These are phyloP conservation scores for Pseudocercospora eumusae DNA, from an alignment of 2,329 filamentous ascomycete genomes.

Conservation along the genomic window DNA sequence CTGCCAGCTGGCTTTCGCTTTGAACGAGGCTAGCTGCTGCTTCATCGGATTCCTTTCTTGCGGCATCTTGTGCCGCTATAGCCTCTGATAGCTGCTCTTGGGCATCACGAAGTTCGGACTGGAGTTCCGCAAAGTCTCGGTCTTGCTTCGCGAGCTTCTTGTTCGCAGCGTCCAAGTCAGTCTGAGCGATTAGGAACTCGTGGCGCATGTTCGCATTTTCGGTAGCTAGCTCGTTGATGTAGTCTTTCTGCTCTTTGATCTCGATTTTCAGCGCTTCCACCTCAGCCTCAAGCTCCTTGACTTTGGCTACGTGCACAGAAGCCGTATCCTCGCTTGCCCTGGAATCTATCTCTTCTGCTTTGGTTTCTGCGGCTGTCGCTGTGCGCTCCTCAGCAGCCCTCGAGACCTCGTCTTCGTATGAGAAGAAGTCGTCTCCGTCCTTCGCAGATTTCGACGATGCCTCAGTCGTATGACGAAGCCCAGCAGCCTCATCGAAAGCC, in stretches of 20 bases:
- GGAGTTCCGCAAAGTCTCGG: slow-evolving; percentile 34
- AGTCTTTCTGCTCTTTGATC: slow-evolving; percentile 46
- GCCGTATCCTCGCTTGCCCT: slow-evolving; percentile 62
- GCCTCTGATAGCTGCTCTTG: slow-evolving; percentile 38
- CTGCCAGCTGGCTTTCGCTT: slow-evolving; percentile 51
- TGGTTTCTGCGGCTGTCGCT: slow-evolving; percentile 11
- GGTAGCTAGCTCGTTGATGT: slow-evolving; percentile 68
- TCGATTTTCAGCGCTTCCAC: slow-evolving; percentile 65
- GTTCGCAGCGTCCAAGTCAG: slow-evolving; percentile 19
- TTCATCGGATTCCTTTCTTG: slow-evolving; percentile 45
- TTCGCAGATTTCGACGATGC: slow-evolving; percentile 2
- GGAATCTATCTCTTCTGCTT: slow-evolving; percentile 54
- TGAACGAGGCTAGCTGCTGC: slow-evolving; percentile 39
- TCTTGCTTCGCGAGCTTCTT: slow-evolving; percentile 21
- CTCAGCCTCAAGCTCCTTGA: slow-evolving; percentile 61
- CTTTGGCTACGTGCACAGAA: slow-evolving; percentile 64
- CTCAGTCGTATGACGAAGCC: slow-evolving; percentile 47
- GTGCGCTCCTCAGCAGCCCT: slow-evolving; percentile 2
- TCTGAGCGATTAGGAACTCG: slow-evolving; percentile 16
- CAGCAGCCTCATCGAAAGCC: slow-evolving; percentile 64
- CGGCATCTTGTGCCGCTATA: slow-evolving; percentile 40
- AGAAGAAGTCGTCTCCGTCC: slow-evolving; percentile 77
- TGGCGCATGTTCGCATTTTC: slow-evolving; percentile 59
- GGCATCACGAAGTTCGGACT: slow-evolving; percentile 44
- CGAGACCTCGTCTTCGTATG: slow-evolving; percentile 73